Evolutionary conservation across 208 protist species (phyloP), one percentile per base, ranked within the genome.

Genomic region (Leishmania turanica): DNA sequence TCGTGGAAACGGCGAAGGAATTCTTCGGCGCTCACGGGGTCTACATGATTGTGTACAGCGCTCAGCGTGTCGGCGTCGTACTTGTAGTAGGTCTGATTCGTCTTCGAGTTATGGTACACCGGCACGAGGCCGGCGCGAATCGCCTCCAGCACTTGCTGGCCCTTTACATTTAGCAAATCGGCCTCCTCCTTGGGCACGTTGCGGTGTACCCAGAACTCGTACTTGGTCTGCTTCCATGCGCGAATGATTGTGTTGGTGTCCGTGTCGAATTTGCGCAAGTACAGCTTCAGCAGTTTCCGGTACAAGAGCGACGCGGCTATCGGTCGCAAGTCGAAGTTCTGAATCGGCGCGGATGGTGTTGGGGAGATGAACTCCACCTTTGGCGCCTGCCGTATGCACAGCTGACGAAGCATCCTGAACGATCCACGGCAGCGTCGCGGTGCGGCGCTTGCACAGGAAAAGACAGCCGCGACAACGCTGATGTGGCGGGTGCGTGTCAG

Each of bases 151-250:
- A 97, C 89, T 68, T 96, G 92, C 75, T 95, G 92, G 9, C 92
- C 93, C 40, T 90, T 88, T 45, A 95, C 86, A 78, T 94, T 97
- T n/a, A 95, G 86, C 70, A 89, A 58, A 42, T 90, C 87, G 0
- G 91, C 92, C 45, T 93, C 89, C 51, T 93, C 90, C 27, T 81
- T 71, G 2, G 62, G 21, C 45, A 84, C 88, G 68, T 91, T 83
- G 24, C 92, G 85, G 80, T 92, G 77, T 34, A 83, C 81, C 90
- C 89, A 97, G 64, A 97, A 97, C 87, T 97, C 90, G 85, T 93
- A 96, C 85, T 95, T 96, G 60, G 94, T 97, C 81, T 95, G 92
- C 79, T 93, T 94, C 93, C 94, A 97, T 56, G 92, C 92, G 15
- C 88, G 90, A 34, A 97, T 75, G 65, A 97, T 97, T 15, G 93